phyloP scores from a whole-genome alignment of 1,284 basidiomycete species.

The Melampsora larici-populina region DNA sequence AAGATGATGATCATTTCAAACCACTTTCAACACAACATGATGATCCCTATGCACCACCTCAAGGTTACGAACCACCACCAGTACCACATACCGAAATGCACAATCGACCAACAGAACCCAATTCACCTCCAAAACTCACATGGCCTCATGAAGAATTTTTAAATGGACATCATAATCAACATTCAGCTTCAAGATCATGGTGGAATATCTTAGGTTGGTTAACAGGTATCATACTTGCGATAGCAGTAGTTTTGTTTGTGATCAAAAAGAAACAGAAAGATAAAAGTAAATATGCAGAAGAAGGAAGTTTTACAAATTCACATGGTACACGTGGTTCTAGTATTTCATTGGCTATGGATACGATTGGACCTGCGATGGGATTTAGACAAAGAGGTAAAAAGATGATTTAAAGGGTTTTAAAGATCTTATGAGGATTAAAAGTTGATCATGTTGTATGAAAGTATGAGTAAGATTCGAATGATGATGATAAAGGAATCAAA shows the following conservation, averaged over 20 bases:
- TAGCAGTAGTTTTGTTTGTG: conserved; percentile 1
- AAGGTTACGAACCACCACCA: neutral
- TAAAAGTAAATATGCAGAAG: conserved; percentile 20
- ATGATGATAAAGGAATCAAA: no score
- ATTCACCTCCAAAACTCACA: neutral
- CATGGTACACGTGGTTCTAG: conserved; percentile 8
- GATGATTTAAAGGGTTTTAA: conserved; percentile 19
- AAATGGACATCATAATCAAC: neutral
- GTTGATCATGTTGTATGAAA: no score
- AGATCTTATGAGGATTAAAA: no score
- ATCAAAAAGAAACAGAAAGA: neutral
- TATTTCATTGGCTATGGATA: conserved; percentile 27
- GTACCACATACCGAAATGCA: neutral
- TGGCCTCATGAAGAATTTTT: neutral
- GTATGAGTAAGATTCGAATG: no score
- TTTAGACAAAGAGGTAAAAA: conserved; percentile 37
- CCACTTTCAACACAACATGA: conserved; percentile 34
- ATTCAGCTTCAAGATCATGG: conserved; percentile 1
- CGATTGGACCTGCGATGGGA: conserved; percentile 19
- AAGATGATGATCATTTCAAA: conserved; percentile 35
- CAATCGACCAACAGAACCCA: conserved; percentile 2
- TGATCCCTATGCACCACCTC: neutral
- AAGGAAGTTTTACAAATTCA: conserved; percentile 30
- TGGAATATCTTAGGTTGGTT: neutral
- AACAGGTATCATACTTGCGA: neutral